A percentile compares a stretch with the other conserved stretches of the same genome.
Conservation (phyloP, 176 grass and related monocot species). For the Hordeum marinum region DNA sequence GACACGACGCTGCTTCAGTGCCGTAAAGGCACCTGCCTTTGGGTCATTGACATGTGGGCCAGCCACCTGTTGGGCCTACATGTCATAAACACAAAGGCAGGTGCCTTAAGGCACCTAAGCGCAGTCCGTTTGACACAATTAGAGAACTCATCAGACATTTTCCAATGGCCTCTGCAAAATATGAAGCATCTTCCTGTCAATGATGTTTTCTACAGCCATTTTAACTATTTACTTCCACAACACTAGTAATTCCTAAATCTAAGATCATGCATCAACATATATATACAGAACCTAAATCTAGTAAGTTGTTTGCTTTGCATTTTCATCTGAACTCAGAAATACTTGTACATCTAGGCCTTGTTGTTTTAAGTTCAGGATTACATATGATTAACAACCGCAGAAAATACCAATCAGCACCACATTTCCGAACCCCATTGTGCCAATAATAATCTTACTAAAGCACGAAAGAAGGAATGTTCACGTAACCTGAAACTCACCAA, state of each 20-base stretch:
- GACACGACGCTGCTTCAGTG: no score
- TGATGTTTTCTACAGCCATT: background rate
- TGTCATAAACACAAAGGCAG: no score
- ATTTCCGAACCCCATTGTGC: background rate
- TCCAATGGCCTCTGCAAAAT: background rate
- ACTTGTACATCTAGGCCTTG: background rate
- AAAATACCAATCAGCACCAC: background rate
- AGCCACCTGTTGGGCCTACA: no score
- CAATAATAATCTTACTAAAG: background rate
- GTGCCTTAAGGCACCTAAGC: no score
- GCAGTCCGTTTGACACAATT: background rate
- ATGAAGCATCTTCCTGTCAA: background rate
- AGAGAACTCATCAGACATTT: background rate
- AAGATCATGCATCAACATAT: background rate
- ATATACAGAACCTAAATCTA: background rate
- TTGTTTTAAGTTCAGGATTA: background rate
- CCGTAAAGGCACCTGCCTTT: no score
- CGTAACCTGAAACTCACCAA: slow-evolving; percentile 42
- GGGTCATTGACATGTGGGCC: no score
- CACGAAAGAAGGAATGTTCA: background rate
- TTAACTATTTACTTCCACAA: background rate
- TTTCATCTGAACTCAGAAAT: background rate
- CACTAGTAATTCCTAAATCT: background rate
- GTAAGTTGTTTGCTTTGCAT: background rate
- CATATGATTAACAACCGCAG: background rate